phyloP scores from a whole-genome alignment of 2,329 filamentous ascomycete species.

The Fusarium subtropicale region DNA sequence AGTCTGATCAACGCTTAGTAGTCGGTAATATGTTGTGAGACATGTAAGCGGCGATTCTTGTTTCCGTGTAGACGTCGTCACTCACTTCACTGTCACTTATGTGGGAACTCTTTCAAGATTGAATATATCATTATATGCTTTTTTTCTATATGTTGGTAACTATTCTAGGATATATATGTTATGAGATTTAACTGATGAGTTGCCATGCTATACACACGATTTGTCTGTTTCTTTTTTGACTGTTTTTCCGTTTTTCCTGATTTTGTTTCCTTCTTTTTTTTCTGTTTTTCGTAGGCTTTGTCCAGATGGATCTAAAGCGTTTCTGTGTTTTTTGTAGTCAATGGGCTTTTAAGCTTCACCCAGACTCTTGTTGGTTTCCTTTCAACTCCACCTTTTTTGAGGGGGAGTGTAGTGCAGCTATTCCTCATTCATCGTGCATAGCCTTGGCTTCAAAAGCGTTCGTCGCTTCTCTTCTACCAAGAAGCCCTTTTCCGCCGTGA shows the following conservation, averaged over 20 bases:
- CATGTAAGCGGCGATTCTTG: too few relatives aligned
- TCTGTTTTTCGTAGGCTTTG: slow-evolving; percentile 8
- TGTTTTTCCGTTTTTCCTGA: neutral
- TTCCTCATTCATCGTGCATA: slow-evolving; percentile 32
- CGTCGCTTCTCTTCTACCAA: slow-evolving; percentile 25
- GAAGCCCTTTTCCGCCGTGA: slow-evolving; percentile 19
- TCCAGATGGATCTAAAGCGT: slow-evolving; percentile 25
- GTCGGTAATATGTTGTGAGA: neutral
- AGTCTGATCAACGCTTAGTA: neutral
- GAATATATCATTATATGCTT: slow-evolving; percentile 1
- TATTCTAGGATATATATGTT: neutral
- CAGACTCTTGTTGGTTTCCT: slow-evolving; percentile 18
- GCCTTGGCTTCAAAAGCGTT: slow-evolving; percentile 23
- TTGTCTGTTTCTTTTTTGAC: slow-evolving; percentile 17
- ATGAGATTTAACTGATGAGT: slow-evolving; percentile 5
- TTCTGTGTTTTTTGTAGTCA: slow-evolving; percentile 13
- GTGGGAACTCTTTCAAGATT: neutral
- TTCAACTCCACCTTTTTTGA: slow-evolving; percentile 22
- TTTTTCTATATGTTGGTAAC: neutral
- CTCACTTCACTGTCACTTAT: neutral
- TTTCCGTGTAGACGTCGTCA: too few relatives aligned
- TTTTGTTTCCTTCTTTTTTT: slow-evolving; percentile 6
- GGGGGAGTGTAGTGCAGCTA: slow-evolving; percentile 27
- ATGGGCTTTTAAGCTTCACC: slow-evolving; percentile 13
- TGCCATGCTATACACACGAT: slow-evolving; percentile 7